Percentiles rank a stretch among this genome's conserved stretches.
These are phyloP conservation scores for Otatea glauca DNA, from an alignment of 176 grass and related monocot genomes.

Conservation along the genomic window DNA sequence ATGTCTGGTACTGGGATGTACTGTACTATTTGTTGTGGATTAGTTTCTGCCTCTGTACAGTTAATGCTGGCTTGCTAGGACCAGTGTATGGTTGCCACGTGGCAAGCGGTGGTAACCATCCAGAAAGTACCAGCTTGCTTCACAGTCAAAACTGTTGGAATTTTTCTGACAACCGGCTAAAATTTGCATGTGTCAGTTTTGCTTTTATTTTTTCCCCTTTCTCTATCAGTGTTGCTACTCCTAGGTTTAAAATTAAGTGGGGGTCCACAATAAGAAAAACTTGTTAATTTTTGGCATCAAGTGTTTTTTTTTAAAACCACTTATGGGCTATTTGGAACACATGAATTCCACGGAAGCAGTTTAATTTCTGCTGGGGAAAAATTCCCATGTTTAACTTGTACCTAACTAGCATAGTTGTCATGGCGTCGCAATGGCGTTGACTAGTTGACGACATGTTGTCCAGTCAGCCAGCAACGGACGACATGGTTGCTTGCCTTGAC, in stretches of 20 bases:
- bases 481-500: too few relatives aligned
- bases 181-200: not conserved
- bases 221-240: not conserved
- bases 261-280: not conserved
- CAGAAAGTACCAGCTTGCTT: slow-evolving; percentile 3
- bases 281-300: not conserved
- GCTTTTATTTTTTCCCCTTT: not conserved
- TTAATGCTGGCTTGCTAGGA: not conserved
- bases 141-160: slow-evolving; percentile 6
- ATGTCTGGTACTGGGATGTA: slow-evolving; percentile 26
- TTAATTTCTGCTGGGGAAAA: not conserved
- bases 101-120: not conserved
- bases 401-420: not conserved
- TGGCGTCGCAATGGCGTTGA: too few relatives aligned
- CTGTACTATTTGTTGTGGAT: not conserved
- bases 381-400: not conserved
- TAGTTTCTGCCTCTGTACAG: not conserved
- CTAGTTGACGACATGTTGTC: too few relatives aligned
- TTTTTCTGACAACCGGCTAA: not conserved
- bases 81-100: not conserved
- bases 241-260: not conserved
- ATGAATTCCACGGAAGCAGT: slow-evolving; percentile 19
- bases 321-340: slow-evolving; percentile 10
- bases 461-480: too few relatives aligned
- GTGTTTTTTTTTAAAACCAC: not conserved